Conservation (phyloP, 768 basidiomycete species). For the Russula abietina region DNA sequence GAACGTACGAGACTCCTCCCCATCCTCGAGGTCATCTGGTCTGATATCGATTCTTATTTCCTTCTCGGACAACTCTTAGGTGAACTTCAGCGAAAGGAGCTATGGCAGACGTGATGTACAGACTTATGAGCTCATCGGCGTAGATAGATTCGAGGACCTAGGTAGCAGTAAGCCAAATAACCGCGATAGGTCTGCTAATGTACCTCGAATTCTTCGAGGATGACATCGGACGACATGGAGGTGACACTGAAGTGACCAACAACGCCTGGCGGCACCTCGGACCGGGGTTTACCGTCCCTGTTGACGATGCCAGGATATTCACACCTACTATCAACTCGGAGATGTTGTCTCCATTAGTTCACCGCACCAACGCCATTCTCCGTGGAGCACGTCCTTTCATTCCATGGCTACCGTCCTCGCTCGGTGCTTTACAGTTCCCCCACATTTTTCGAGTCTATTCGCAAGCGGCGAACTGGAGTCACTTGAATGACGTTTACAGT, state of each 20-base stretch:
- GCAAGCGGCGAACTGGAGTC: conserved; percentile 14
- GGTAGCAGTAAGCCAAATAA: conserved; percentile 9
- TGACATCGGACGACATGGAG: conserved; percentile 56
- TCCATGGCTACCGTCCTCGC: background rate
- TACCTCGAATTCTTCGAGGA: conserved; percentile 91
- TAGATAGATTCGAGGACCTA: conserved; percentile 96
- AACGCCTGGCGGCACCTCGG: conserved; percentile 1
- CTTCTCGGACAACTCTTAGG: conserved; percentile 77
- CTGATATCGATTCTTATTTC: conserved; percentile 81
- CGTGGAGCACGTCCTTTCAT: background rate
- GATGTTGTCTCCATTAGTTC: conserved; percentile 10
- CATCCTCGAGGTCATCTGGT: conserved; percentile 71
- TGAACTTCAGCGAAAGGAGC: conserved; percentile 41
- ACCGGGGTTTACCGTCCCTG: background rate
- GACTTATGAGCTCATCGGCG: conserved; percentile 88
- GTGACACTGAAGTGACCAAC: background rate
- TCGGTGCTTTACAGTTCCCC: background rate
- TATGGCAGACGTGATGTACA: conserved; percentile 36
- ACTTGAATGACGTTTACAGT: conserved; percentile 13
- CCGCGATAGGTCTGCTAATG: conserved; percentile 17
- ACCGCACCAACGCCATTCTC: background rate
- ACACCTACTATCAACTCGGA: background rate
- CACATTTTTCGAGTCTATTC: background rate
- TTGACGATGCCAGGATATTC: background rate
- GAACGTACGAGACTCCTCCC: conserved; percentile 49